Base-by-base conservation (phyloP, 2,329 filamentous ascomycete genomes). In the Colletotrichum higginsianum region DNA sequence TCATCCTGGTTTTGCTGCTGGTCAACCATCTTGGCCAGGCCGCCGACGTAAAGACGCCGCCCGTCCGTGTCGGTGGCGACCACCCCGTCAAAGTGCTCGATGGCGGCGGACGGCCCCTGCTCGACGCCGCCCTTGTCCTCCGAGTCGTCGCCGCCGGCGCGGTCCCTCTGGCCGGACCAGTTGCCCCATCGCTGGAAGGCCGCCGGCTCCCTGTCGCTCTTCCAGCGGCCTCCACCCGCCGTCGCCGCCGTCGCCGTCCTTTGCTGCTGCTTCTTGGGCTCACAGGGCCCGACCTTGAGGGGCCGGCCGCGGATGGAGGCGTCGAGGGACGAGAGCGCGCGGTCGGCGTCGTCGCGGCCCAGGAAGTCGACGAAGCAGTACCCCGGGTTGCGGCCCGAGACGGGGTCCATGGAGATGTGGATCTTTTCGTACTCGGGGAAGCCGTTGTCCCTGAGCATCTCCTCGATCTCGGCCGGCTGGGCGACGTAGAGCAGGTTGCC, bases 301-400 rank as follows among this genome's bases (percentile, higher is more conserved):
- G 86, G 82, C 9, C 92, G 86, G 35, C 88, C 88, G 16, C 88
- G 84, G 42, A 94, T 82, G 15, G 84, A 81, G 23, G 82, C 83
- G 21, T 87, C 87, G 66, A 94, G 82, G 15, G 86, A 82, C n/a
- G 80, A 77, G 78, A 93, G 89, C 2, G 89, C 90, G 2, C 79
- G 79, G 5, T 88, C 84, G 3, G 91, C 91, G 40, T 89, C 83
- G 38, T 88, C 88, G 56, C 85, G 85, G 57, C 84, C 86, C 56
- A 80, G 80, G 68, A 94, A 88, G 76, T 94, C 92, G 56, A 94
- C 88, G 75, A 94, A 94, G 82, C 92, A 94, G 82, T 93, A 94
- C 47, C 90, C 92, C 0, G 91, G 91, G 78, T 94, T 94, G 55
- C 91, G 86, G 50, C 87, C 89, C 40, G 88, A 92, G 79, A 92